A percentile compares a stretch with the other conserved stretches of the same genome.
Evolutionary conservation across 768 basidiomycete genomes (phyloP).

Genomic region (Tulasnella sp.): DNA sequence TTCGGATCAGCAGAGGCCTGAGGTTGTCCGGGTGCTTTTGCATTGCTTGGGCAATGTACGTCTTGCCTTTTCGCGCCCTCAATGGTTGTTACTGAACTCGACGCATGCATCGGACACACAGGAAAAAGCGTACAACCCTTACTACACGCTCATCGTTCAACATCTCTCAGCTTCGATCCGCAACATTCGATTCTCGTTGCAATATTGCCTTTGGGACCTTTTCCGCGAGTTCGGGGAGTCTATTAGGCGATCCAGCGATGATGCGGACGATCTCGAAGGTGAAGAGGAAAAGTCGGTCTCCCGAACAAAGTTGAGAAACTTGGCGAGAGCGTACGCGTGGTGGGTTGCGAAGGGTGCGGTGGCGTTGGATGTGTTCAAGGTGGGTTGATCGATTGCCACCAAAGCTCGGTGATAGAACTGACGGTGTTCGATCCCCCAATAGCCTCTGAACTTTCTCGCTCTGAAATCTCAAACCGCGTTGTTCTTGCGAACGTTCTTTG

Average conservation of each 20-base stretch:
- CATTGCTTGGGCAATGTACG: slow-evolving; percentile 87
- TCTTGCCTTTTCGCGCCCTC: slow-evolving; percentile 20
- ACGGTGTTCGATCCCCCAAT: neutral
- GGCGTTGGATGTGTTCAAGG: slow-evolving; percentile 74
- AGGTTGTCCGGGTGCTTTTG: slow-evolving; percentile 84
- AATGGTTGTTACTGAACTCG: neutral
- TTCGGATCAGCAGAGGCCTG: slow-evolving; percentile 85
- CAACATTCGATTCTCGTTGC: slow-evolving; percentile 83
- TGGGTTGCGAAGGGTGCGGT: slow-evolving; percentile 82
- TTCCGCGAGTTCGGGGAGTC: slow-evolving; percentile 82
- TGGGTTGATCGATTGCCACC: slow-evolving; percentile 30
- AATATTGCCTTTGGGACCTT: slow-evolving; percentile 96
- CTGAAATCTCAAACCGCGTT: slow-evolving; percentile 53
- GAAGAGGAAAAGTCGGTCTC: slow-evolving; percentile 40
- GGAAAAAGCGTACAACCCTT: slow-evolving; percentile 93
- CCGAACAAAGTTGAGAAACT: slow-evolving; percentile 51
- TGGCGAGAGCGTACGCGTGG: slow-evolving; percentile 86
- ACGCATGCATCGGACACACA: slow-evolving; percentile 28
- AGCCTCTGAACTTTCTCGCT: slow-evolving; percentile 83
- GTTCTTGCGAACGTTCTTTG: slow-evolving; percentile 67
- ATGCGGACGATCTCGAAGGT: slow-evolving; percentile 38
- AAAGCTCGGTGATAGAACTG: neutral
- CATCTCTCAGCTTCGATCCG: slow-evolving; percentile 64
- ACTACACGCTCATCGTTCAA: slow-evolving; percentile 83
- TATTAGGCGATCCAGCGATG: slow-evolving; percentile 67